Evolutionary conservation across 805 yeast species (phyloP), one percentile per base, ranked within the genome.

Genomic region (Kockiozyma suomiensis): DNA sequence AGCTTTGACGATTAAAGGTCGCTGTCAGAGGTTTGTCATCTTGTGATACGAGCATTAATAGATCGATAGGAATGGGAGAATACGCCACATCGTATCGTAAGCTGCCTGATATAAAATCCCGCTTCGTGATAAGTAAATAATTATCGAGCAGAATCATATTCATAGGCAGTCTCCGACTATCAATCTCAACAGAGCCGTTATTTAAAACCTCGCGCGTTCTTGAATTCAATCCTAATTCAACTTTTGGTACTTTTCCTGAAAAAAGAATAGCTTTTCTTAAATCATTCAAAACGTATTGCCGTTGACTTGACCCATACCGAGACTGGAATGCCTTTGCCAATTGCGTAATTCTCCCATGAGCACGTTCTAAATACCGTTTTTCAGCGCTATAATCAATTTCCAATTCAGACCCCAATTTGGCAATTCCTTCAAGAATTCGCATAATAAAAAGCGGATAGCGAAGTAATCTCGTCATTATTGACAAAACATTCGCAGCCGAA

Each of bases 131-230:
- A 2, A 76, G 70, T 42, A 90, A 73, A 67, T 79, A 88, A 68
- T 90, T 88, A 69, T 90, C 96, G 53, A 90, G 73, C 28, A 90
- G 73, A 17, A 88, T 82, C 26, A 87, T 68, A 64, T 82, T 78
- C 1, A 77, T 35, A 19, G 56, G 25, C 5, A 33, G 53, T 26
- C 55, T 37, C 41, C 13, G 37, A 21, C 25, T 51, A 33, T 38
- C 35, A 28, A 28, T 67, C 25, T 42, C 53, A 15, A 87, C 79
- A 25, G 79, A 81, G 0, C 92, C 96, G 10, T 85, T 75, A 64
- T 77, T 77, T 47, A 86, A 71, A 28, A 89, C 74, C 63, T 76
- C 80, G 65, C 96, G 77, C 50, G 82, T 80, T 12, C 78, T 76
- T 30, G 86, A 84, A 3, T 74, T 73, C 45, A 86, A 73, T 46